These are phyloP conservation scores for Glycine soja DNA, from an alignment of 306 rosid genomes.

Conservation along the genomic window DNA sequence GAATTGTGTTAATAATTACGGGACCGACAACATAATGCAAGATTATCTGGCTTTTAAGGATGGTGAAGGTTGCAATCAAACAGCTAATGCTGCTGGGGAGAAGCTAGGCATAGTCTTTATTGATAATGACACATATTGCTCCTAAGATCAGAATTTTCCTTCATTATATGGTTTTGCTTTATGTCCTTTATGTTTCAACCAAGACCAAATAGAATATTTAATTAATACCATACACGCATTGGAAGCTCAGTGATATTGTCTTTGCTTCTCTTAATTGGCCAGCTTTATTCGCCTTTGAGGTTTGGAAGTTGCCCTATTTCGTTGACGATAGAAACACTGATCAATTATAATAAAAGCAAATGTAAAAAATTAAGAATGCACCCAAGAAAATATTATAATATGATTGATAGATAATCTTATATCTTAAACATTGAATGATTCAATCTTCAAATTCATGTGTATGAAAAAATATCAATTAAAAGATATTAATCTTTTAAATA, in stretches of 20 bases:
- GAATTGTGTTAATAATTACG: conserved; percentile 41
- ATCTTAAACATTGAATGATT: too few species aligned
- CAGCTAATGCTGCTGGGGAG: conserved; percentile 52
- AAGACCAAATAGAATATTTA: conserved; percentile 4
- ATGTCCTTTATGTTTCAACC: background rate
- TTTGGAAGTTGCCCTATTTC: background rate
- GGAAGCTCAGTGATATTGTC: background rate
- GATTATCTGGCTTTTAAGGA: conserved; percentile 50
- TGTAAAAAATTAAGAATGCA: background rate
- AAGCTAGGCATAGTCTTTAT: conserved; percentile 42
- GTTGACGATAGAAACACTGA: background rate
- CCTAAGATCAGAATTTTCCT: background rate
- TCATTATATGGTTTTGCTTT: background rate
- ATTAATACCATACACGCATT: background rate
- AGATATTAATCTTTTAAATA: too few species aligned
- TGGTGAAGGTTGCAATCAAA: conserved; percentile 59
- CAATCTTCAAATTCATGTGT: too few species aligned
- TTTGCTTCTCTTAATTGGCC: background rate
- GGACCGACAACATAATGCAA: conserved; percentile 51
- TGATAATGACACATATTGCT: conserved; percentile 48
- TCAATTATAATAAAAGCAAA: background rate
- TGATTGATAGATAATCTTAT: too few species aligned
- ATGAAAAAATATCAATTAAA: too few species aligned
- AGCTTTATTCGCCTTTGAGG: background rate
- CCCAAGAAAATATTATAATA: too few species aligned